Evolutionary conservation across 2,329 filamentous ascomycete species (phyloP).

Genomic region (Thielaviopsis cerberus): DNA sequence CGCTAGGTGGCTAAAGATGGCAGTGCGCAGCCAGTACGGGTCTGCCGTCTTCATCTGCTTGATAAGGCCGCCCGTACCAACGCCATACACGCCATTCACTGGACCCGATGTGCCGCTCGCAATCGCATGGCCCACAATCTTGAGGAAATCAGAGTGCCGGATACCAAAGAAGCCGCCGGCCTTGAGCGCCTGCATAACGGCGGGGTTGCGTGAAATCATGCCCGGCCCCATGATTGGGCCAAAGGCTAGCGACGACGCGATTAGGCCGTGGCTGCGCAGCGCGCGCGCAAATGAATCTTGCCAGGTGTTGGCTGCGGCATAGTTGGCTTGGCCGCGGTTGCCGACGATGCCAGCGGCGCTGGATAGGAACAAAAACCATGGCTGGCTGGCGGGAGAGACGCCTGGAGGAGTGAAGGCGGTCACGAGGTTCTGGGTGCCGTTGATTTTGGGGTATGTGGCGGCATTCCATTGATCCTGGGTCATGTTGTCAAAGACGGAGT

Average conservation of each 20-base stretch:
- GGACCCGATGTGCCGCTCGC: slow-evolving; percentile 20
- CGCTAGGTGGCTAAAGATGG: slow-evolving; percentile 30
- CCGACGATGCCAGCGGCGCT: slow-evolving; percentile 29
- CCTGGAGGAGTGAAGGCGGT: slow-evolving; percentile 14
- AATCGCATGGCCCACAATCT: slow-evolving; percentile 29
- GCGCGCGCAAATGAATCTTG: slow-evolving; percentile 28
- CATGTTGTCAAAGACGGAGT: slow-evolving; percentile 20
- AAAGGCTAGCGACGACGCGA: slow-evolving; percentile 32
- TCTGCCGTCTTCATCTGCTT: slow-evolving; percentile 32
- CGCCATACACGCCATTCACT: slow-evolving; percentile 31
- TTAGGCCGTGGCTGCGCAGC: slow-evolving; percentile 20
- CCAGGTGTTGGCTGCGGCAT: slow-evolving; percentile 35
- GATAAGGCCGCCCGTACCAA: slow-evolving; percentile 35
- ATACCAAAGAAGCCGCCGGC: slow-evolving; percentile 36
- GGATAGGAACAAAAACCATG: slow-evolving; percentile 11
- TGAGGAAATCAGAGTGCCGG: slow-evolving; percentile 30
- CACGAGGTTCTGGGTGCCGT: slow-evolving; percentile 25
- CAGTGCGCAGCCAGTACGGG: slow-evolving; percentile 34
- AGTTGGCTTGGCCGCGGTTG: slow-evolving; percentile 39
- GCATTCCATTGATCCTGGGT: slow-evolving; percentile 19
- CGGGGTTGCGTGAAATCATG: slow-evolving; percentile 33
- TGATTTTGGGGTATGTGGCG: slow-evolving; percentile 20
- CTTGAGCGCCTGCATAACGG: slow-evolving; percentile 28
- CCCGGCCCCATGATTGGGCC: slow-evolving; percentile 35
- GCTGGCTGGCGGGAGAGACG: slow-evolving; percentile 20